Base-by-base conservation (phyloP, 345 rosid species). In the Tarenaya hassleriana region DNA sequence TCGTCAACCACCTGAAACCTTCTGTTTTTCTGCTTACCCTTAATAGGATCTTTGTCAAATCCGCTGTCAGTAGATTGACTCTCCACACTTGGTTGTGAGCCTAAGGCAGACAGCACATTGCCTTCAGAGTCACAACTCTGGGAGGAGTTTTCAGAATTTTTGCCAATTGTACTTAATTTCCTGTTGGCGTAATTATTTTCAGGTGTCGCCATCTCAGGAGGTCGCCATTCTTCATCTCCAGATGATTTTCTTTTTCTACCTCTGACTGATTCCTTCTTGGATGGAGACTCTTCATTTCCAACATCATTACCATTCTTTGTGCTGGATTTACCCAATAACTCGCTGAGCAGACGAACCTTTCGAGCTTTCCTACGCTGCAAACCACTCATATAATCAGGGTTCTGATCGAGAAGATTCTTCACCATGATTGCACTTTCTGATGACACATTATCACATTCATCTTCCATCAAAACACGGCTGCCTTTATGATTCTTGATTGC, bases 291-390 rank as follows among this genome's bases (percentile, higher is more conserved):
- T 47, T 62, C 80, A 48, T 45, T 57, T 66, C 53, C 58, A 6
- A 37, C 31, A 18, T 39, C 50, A 52, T 58, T 58, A 15, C 15
- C 42, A 53, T 54, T 57, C 47, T 65, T 68, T 52, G 47, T 71
- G 33, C 62, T 77, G 35, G 50, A 57, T 60, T 69, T 64, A 63
- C 73, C 60, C 70, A 87, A 51, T 69, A 92, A 73, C 27, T 92
- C 98, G n/a, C 83, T 79, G 31, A 92, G 70, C 58, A 75, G 69
- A 55, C 90, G 85, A 56, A 81, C 64, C 69, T 85, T 92, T 38
- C 77, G 76, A 46, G 73, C 34, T 81, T 74, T 85, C 47, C 75
- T 81, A 12, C 81, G 83, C 63, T 66, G 84, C 61, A 55, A 50
- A 55, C 81, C 53, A 67, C 50, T 79, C 74, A 77, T 39, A 76